Conservation (phyloP, 768 basidiomycete genomes). For the Piloderma croceum region DNA sequence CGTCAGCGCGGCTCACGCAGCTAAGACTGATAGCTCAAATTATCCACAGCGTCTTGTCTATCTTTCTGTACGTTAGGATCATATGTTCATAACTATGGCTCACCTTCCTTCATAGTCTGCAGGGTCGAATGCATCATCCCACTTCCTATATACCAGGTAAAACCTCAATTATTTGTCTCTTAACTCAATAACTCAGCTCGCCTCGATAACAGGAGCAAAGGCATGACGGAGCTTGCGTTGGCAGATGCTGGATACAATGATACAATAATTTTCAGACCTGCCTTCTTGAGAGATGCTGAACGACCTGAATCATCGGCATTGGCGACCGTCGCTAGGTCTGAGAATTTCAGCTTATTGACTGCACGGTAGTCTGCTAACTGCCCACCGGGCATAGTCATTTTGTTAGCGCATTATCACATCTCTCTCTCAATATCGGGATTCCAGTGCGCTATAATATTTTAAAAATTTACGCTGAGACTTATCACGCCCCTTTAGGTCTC, state of each 20-base stretch:
- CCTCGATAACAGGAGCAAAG: constrained; percentile 52
- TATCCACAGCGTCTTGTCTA: constrained; percentile 62
- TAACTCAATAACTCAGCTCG: constrained; percentile 1
- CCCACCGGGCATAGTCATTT: constrained; percentile 3
- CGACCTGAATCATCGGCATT: constrained; percentile 33
- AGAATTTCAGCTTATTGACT: background rate
- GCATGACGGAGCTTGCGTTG: constrained; percentile 64
- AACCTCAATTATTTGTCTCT: constrained; percentile 5
- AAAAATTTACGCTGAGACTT: constrained; percentile 1
- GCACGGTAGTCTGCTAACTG: too few species aligned
- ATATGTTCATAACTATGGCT: background rate
- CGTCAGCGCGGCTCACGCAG: constrained; percentile 64
- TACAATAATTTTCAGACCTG: constrained; percentile 66
- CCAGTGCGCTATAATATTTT: background rate
- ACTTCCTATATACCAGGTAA: constrained; percentile 48
- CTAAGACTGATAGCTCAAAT: constrained; percentile 41
- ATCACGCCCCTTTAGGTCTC: constrained; percentile 37
- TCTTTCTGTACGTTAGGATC: constrained; percentile 47
- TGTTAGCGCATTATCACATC: constrained; percentile 1
- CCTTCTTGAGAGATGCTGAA: constrained; percentile 41
- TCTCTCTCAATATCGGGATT: constrained; percentile 3
- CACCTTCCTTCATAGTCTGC: constrained; percentile 29
- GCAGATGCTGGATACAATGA: constrained; percentile 66
- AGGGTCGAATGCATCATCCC: constrained; percentile 45
- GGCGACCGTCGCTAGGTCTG: constrained; percentile 43